Percentiles rank a stretch among this genome's conserved stretches.
Evolutionary conservation across 371 early-diverging fungal species (phyloP).

Genomic region (Chytridiales sp.): DNA sequence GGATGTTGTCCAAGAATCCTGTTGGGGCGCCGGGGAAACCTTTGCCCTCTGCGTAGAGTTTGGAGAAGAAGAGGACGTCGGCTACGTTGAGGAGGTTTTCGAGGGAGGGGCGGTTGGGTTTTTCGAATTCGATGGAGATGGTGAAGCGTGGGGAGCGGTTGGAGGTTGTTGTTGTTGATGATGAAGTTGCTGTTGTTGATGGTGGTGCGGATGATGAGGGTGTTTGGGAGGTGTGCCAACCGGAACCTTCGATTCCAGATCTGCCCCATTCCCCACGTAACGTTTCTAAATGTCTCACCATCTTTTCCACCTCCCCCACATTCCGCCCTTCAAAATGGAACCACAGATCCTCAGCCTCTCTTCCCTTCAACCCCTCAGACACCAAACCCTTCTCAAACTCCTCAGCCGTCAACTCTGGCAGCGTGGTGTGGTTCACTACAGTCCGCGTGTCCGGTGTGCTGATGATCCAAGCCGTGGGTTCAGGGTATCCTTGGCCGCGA

Average conservation of each 20-base stretch:
- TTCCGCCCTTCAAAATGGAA: constrained; percentile 72
- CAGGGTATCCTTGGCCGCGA: constrained; percentile 26
- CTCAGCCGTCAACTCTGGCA: constrained; percentile 47
- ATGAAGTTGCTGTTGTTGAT: neutral
- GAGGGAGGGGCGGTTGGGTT: constrained; percentile 60
- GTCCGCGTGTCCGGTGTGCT: constrained; percentile 62
- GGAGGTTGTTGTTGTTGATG: constrained; percentile 9
- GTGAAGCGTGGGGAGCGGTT: neutral
- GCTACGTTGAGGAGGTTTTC: constrained; percentile 55
- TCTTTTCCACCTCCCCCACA: constrained; percentile 48
- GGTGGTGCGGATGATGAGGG: neutral
- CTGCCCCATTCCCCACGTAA: neutral
- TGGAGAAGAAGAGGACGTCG: constrained; percentile 69
- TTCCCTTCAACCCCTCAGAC: constrained; percentile 4
- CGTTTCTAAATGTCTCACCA: constrained; percentile 50
- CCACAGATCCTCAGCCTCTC: constrained; percentile 40
- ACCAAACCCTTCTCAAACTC: constrained; percentile 48
- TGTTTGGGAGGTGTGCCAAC: neutral
- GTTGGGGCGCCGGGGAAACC: constrained; percentile 45
- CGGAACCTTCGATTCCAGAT: neutral
- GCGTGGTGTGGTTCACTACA: constrained; percentile 60
- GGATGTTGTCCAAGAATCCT: constrained; percentile 46
- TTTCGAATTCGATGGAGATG: constrained; percentile 59
- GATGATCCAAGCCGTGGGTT: constrained; percentile 65
- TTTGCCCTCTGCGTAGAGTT: constrained; percentile 60